A percentile compares a stretch with the other conserved stretches of the same genome.
These are phyloP conservation scores for Aspergillus glaucus DNA, from an alignment of 2,329 filamentous ascomycete species.

Conservation along the genomic window DNA sequence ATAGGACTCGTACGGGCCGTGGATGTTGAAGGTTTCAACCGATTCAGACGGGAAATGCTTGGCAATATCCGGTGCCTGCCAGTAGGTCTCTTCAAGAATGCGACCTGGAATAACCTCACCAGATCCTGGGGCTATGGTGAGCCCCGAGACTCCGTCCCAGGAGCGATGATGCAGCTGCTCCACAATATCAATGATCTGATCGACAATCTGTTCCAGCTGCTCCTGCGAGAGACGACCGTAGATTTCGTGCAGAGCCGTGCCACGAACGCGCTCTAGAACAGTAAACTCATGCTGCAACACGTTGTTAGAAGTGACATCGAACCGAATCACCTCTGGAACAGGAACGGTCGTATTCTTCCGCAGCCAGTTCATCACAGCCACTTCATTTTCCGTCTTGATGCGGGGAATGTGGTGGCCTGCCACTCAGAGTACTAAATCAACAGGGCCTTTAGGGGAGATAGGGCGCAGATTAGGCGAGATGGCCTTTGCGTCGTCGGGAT, in stretches of 20 bases:
- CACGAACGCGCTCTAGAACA: conserved; percentile 22
- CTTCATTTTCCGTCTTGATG: conserved; percentile 35
- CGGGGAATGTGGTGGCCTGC: conserved; percentile 30
- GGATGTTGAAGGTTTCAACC: conserved; percentile 7
- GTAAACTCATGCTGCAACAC: conserved; percentile 28
- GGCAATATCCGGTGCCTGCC: conserved; percentile 26
- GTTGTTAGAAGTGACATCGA: conserved; percentile 22
- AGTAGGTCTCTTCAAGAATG: conserved; percentile 33
- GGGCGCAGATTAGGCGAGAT: background rate
- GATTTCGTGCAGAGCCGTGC: conserved; percentile 22
- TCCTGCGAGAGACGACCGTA: conserved; percentile 17
- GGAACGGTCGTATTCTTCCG: conserved; percentile 28
- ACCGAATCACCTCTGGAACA: conserved; percentile 25
- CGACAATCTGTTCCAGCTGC: conserved; percentile 16
- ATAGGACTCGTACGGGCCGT: conserved; percentile 9
- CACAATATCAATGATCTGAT: conserved; percentile 26
- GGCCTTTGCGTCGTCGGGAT: background rate
- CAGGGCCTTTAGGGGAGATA: background rate
- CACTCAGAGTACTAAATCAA: conserved; percentile 24
- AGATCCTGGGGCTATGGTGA: background rate
- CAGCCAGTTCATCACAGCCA: conserved; percentile 31
- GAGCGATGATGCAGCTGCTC: conserved; percentile 20
- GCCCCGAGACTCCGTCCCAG: background rate
- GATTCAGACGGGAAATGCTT: conserved; percentile 20
- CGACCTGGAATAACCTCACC: conserved; percentile 13